Percentiles rank a stretch among this genome's conserved stretches.
Conservation (phyloP, 2,329 filamentous ascomycete species). For the Pleurostoma richardsiae region DNA sequence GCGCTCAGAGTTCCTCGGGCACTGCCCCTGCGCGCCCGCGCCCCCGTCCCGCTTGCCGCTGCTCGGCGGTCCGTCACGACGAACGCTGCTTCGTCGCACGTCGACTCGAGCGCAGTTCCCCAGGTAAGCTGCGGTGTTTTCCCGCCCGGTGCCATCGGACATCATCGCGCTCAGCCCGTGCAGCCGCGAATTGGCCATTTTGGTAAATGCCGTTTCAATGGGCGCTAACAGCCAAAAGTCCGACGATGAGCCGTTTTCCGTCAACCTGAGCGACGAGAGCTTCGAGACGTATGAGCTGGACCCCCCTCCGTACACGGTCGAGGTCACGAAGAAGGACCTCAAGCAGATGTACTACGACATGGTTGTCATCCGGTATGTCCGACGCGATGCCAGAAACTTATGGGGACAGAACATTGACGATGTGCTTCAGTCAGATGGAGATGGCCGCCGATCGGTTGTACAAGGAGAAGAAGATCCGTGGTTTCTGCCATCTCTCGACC, state of each 20-base stretch:
- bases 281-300: constrained; percentile 99
- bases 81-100: constrained; percentile 86
- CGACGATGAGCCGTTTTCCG: constrained; percentile 88
- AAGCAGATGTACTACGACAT: constrained; percentile 99
- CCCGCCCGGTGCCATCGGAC: neutral
- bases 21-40: constrained; percentile 50
- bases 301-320: constrained; percentile 85
- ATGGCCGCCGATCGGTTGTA: constrained; percentile 98
- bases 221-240: constrained; percentile 46
- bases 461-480: constrained; percentile 99
- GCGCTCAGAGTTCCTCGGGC: constrained; percentile 58
- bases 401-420: constrained; percentile 7
- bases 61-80: constrained; percentile 81
- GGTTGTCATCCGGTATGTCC: constrained; percentile 80
- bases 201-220: constrained; percentile 9
- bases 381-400: too few species aligned
- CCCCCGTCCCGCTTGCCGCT: constrained; percentile 36
- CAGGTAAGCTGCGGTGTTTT: constrained; percentile 27
- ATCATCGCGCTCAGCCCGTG: neutral
- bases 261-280: constrained; percentile 94
- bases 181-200: constrained; percentile 3
- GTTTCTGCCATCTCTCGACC: constrained; percentile 98
- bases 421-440: constrained; percentile 79
- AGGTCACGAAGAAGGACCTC: constrained; percentile 95
- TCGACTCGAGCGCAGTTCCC: constrained; percentile 66